Base-by-base conservation (phyloP, 2,329 filamentous ascomycete species). In the Epicoccum nigrum region DNA sequence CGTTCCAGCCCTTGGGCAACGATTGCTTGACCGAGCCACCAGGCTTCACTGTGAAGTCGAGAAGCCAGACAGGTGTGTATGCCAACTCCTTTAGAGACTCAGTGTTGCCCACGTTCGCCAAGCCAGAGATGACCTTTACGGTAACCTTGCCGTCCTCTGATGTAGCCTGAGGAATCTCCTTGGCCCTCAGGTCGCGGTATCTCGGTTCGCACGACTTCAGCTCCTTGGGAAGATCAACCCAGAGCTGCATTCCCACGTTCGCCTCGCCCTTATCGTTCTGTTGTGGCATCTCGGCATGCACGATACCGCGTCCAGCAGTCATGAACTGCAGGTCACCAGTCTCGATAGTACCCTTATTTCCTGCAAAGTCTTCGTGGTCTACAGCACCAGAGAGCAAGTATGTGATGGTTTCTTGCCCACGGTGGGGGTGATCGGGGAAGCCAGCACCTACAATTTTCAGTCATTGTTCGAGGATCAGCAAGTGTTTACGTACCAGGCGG, bases 271-370 rank as follows among this genome's bases (percentile, higher is more conserved):
- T 89, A 1, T 81, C 72, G 69, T 91, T 90, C 68, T 89, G 85
- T 46, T 84, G 83, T 8, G 93, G 93, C 92, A 97, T 97, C 76
- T 97, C 93, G 30, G 92, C 90, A 74, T 97, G 94, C 74, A 97
- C 89, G 65, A 97, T 95, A 33, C 93, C 93, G 16, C 83, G 80
- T 4, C 93, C 93, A 1, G 93, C 93, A 0, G 93, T 97, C 94
- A 97, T 97, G 81, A 97, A 97, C 71, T 97, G 93, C 39, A 97
- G 77, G 70, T 97, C 93, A n/a, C 93, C 93, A 0, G 88, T 76
- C 54, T 87, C 82, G 62, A 97, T 90, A 3, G 89, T 94, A 51
- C 93, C 94, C 41, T 82, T 82, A 77, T 94, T 87, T 11, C 92
- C 92, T 2, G 90, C 87, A 63, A 96, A 96, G 73, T 96, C 92